Conservation (phyloP, 352 stramenopile species). For the Globisporangium spinosum region DNA sequence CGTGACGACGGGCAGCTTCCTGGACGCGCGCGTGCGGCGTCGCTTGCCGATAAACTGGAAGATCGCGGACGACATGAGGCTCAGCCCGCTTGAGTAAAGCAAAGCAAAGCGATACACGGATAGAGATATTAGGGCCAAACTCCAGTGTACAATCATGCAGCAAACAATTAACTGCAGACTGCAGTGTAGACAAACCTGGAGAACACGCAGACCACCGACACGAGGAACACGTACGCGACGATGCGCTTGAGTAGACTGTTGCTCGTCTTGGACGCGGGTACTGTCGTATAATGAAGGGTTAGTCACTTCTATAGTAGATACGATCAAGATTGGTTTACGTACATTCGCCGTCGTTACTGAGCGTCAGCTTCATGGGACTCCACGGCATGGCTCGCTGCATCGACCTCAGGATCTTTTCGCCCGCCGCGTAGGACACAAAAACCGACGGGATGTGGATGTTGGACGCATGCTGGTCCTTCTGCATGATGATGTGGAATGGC, state of each 20-base stretch:
- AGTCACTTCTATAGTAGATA: background rate
- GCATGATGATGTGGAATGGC: slow-evolving; percentile 84
- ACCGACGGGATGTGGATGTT: slow-evolving; percentile 61
- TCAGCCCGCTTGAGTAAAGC: slow-evolving; percentile 37
- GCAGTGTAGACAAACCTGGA: slow-evolving; percentile 33
- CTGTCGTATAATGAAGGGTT: slow-evolving; percentile 21
- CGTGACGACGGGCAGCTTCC: slow-evolving; percentile 50
- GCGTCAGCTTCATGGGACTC: slow-evolving; percentile 52
- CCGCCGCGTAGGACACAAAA: slow-evolving; percentile 66
- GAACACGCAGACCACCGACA: slow-evolving; percentile 75
- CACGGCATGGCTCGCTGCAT: slow-evolving; percentile 42
- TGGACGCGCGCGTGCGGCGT: slow-evolving; percentile 46
- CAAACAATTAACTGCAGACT: background rate
- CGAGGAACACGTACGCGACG: slow-evolving; percentile 71
- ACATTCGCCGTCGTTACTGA: slow-evolving; percentile 61
- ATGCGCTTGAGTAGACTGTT: slow-evolving; percentile 65
- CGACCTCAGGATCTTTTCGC: slow-evolving; percentile 47
- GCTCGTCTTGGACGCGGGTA: slow-evolving; percentile 47
- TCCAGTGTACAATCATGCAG: background rate
- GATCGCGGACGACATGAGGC: slow-evolving; percentile 58
- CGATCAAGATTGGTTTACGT: slow-evolving; percentile 15
- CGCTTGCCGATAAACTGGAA: slow-evolving; percentile 63
- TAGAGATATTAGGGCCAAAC: background rate
- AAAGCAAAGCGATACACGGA: background rate
- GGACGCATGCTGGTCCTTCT: slow-evolving; percentile 70